Evolutionary conservation across 495 filamentous ascomycete genomes (phyloP).

Genomic region (Thozetella sp.): DNA sequence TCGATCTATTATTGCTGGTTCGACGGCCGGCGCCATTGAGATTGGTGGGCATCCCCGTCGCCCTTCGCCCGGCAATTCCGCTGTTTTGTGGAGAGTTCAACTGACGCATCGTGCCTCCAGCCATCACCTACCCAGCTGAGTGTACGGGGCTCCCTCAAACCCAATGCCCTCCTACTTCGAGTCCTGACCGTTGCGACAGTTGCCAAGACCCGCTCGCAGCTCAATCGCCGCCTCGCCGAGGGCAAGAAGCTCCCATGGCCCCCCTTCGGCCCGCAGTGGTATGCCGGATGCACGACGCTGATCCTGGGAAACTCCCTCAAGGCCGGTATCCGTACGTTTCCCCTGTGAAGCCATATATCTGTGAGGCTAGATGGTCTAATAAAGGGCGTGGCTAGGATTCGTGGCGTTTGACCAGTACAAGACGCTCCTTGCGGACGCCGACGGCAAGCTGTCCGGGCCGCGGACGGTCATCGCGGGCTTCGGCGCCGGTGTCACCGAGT

Average conservation of each 20-base stretch:
- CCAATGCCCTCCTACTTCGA: conserved; percentile 6
- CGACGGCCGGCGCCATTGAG: conserved; percentile 90
- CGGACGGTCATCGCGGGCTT: conserved; percentile 92
- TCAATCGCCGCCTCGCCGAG: conserved; percentile 81
- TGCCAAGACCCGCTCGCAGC: conserved; percentile 92
- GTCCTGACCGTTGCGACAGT: conserved; percentile 43
- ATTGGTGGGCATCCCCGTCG: conserved; percentile 61
- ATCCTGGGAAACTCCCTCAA: conserved; percentile 97
- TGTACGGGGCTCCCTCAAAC: conserved; percentile 52
- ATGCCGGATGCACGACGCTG: conserved; percentile 95
- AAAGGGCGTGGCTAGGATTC: conserved; percentile 64
- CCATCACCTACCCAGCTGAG: conserved; percentile 97
- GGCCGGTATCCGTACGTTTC: conserved; percentile 81
- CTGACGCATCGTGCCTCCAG: conserved; percentile 32
- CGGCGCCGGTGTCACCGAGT: conserved; percentile 93
- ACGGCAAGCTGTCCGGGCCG: conserved; percentile 89
- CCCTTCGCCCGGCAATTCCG: neutral
- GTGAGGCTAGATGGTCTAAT: neutral
- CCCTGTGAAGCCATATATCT: no score
- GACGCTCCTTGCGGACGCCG: conserved; percentile 74
- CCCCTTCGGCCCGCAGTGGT: conserved; percentile 92
- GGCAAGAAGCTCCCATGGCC: conserved; percentile 93
- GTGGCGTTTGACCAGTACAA: conserved; percentile 96
- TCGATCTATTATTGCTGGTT: conserved; percentile 86
- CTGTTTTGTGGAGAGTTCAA: neutral